These are phyloP conservation scores for Neocatenulostroma microsporum DNA, from an alignment of 2,329 filamentous ascomycete species.

Conservation along the genomic window DNA sequence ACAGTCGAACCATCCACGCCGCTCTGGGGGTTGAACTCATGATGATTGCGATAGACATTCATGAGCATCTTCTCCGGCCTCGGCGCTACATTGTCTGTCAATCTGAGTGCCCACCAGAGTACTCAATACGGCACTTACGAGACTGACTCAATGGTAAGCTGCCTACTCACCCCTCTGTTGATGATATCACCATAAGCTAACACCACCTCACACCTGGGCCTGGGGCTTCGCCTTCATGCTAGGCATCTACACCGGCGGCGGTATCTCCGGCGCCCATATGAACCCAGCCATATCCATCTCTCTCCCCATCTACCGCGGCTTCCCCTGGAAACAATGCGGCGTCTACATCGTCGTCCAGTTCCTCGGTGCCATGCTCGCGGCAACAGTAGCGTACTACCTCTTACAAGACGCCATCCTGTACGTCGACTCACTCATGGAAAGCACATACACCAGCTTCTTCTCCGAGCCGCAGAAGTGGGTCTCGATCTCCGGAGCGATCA, in stretches of 20 bases:
- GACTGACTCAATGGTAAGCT: no score
- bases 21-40: no score
- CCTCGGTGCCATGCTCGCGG: conserved; percentile 45
- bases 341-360: conserved; percentile 48
- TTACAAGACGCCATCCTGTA: conserved; percentile 33
- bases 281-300: conserved; percentile 42
- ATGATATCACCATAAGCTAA: no score
- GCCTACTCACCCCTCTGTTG: no score
- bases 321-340: conserved; percentile 45
- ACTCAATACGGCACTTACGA: no score
- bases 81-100: no score
- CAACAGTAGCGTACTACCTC: conserved; percentile 39
- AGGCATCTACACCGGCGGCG: conserved; percentile 35
- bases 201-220: no score
- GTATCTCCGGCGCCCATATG: conserved; percentile 40
- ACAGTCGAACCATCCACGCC: no score
- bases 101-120: no score
- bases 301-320: conserved; percentile 42
- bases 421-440: conserved; percentile 13
- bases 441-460: conserved; percentile 21
- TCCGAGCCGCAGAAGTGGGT: conserved; percentile 19
- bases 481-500: conserved; percentile 36
- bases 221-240: conserved; percentile 52
- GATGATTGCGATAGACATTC: no score
- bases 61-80: no score